A percentile compares a stretch with the other conserved stretches of the same genome.
These are phyloP conservation scores for Lippia alba DNA, from an alignment of 305 asterid species.

Conservation along the genomic window DNA sequence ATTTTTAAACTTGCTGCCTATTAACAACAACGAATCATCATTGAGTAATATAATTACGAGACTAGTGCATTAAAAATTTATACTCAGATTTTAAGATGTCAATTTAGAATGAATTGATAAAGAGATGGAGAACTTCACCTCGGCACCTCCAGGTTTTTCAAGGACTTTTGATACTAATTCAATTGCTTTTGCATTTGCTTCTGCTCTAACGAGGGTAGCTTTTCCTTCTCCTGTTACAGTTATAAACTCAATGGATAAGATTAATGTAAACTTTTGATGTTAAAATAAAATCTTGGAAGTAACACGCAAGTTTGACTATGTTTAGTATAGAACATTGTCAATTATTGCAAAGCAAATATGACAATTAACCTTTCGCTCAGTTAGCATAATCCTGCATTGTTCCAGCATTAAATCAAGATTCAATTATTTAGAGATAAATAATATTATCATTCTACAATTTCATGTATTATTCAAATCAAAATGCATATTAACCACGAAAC, in stretches of 20 bases:
- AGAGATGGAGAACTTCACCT: conserved; percentile 56
- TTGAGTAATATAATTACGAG: neutral
- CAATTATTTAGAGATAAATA: too few relatives aligned
- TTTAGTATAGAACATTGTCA: neutral
- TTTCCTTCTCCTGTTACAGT: conserved; percentile 78
- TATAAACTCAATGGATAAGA: neutral
- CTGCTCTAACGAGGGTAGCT: conserved; percentile 83
- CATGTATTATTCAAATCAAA: too few relatives aligned
- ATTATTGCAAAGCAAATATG: neutral
- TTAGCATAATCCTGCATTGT: conserved; percentile 86
- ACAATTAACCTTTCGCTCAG: conserved; percentile 79
- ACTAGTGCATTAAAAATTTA: conserved; percentile 2
- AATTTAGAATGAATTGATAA: neutral
- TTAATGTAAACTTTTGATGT: neutral
- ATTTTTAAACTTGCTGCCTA: conserved; percentile 94
- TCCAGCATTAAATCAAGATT: conserved; percentile 46
- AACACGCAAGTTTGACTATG: neutral
- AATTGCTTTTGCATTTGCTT: conserved; percentile 86
- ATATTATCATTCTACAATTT: too few relatives aligned
- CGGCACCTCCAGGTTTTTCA: conserved; percentile 66
- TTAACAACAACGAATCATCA: conserved; percentile 28
- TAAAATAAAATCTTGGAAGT: conserved; percentile 13
- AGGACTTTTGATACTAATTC: conserved; percentile 72
- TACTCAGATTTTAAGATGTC: neutral
- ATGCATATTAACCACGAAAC: too few relatives aligned